phyloP scores from a whole-genome alignment of 148 eudicot genomes.

The Silene conica region DNA sequence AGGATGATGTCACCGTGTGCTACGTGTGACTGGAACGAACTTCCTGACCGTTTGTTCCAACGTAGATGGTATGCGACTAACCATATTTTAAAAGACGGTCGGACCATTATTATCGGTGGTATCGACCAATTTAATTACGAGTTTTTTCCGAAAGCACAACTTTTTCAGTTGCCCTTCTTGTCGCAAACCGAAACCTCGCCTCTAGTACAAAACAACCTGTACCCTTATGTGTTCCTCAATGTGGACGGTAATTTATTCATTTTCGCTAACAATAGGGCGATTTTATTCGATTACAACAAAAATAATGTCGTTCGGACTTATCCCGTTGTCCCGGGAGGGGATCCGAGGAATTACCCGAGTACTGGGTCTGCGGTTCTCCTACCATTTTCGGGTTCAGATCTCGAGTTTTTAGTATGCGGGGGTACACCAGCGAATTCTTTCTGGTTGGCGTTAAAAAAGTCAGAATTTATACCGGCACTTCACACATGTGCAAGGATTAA shows the following conservation, averaged over 20 bases:
- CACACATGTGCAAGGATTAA: conserved; percentile 43
- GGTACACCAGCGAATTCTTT: conserved; percentile 48
- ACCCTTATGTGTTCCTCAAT: conserved; percentile 64
- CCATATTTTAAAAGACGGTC: conserved; percentile 64
- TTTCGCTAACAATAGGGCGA: conserved; percentile 62
- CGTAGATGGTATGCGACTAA: conserved; percentile 25
- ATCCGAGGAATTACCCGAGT: conserved; percentile 60
- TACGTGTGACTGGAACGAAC: conserved; percentile 64
- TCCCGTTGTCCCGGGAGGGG: conserved; percentile 50
- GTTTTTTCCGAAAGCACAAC: conserved; percentile 41
- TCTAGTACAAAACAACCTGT: conserved; percentile 44
- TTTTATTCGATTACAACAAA: conserved; percentile 43
- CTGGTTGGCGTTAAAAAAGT: neutral
- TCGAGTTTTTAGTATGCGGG: conserved; percentile 46
- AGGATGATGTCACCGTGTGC: conserved; percentile 37
- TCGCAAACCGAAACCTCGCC: conserved; percentile 30
- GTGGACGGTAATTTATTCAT: conserved; percentile 59
- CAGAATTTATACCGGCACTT: conserved; percentile 27
- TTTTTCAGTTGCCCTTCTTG: conserved; percentile 37
- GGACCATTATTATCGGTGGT: conserved; percentile 59
- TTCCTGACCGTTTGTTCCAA: neutral
- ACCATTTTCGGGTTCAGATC: conserved; percentile 36
- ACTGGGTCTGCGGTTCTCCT: conserved; percentile 64
- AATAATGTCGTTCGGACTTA: conserved; percentile 35
- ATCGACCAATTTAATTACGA: conserved; percentile 49